Percentiles rank a stretch among this genome's conserved stretches.
phyloP scores from a whole-genome alignment of 352 stramenopile genomes.

The Phytophthora pistaciae region DNA sequence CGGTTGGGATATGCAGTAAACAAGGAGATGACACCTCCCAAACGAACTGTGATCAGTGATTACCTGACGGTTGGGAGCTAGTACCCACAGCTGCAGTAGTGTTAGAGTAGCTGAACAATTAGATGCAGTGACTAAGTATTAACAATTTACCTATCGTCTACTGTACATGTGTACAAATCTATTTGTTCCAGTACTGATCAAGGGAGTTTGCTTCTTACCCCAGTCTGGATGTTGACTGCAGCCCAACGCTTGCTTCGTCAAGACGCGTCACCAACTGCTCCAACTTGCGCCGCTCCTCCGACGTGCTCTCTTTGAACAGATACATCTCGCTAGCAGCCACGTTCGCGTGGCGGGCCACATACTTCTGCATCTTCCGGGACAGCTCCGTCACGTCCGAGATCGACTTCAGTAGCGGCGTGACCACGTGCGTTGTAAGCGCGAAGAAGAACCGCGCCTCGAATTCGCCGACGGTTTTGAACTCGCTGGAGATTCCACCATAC shows the following conservation, averaged over 20 bases:
- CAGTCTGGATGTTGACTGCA: neutral
- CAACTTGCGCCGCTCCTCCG: conserved; percentile 19
- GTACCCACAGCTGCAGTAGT: no score
- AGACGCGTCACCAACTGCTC: conserved; percentile 21
- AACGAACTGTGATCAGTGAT: no score
- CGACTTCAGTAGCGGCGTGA: conserved; percentile 27
- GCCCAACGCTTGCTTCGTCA: neutral
- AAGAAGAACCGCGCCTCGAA: conserved; percentile 35
- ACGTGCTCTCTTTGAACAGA: conserved; percentile 29
- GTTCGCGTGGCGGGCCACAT: conserved; percentile 22
- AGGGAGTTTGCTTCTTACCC: neutral
- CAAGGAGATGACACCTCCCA: no score
- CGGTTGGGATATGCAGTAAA: no score
- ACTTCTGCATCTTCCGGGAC: conserved; percentile 32
- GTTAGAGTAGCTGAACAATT: no score
- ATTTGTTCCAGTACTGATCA: neutral
- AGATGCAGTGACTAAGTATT: no score
- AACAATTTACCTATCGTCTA: no score
- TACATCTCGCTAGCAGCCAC: conserved; percentile 9
- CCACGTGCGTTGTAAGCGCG: conserved; percentile 23
- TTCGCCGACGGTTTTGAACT: conserved; percentile 12
- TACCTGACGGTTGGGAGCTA: no score
- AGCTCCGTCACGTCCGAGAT: conserved; percentile 27
- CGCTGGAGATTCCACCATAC: neutral
- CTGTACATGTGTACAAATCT: no score